A percentile compares a stretch with the other conserved stretches of the same genome.
Evolutionary conservation across 495 filamentous ascomycete species (phyloP).

Genomic region (Terfezia boudieri): DNA sequence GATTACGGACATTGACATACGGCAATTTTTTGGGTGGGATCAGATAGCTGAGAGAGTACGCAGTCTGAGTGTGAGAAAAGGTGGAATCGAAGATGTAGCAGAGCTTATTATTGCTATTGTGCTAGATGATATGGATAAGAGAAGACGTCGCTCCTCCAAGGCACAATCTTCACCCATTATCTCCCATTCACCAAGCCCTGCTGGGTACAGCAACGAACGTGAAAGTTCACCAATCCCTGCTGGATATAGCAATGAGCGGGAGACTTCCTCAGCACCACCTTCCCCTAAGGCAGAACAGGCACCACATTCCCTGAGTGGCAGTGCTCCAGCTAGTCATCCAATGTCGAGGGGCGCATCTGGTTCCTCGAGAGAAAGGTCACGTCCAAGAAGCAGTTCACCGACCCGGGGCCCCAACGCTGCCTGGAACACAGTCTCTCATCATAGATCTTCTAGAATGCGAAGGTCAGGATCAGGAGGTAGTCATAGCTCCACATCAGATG

Average conservation of each 20-base stretch:
- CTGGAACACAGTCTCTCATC: constrained; percentile 37
- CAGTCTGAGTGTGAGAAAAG: constrained; percentile 72
- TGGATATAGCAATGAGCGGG: constrained; percentile 4
- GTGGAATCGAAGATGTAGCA: constrained; percentile 65
- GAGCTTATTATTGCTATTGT: constrained; percentile 84
- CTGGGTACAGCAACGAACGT: constrained; percentile 4
- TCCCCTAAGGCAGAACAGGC: constrained; percentile 11
- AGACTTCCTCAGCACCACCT: constrained; percentile 9
- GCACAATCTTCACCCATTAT: constrained; percentile 47
- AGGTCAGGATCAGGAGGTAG: constrained; percentile 83
- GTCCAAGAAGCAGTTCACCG: constrained; percentile 58
- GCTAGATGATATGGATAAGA: constrained; percentile 82
- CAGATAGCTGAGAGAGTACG: constrained; percentile 72
- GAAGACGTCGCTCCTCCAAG: constrained; percentile 70
- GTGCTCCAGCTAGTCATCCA: constrained; percentile 11
- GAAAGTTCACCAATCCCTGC: constrained; percentile 4
- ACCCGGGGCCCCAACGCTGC: constrained; percentile 42
- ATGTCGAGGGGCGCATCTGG: constrained; percentile 32
- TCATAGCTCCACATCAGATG: constrained; percentile 30
- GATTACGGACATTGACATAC: constrained; percentile 83
- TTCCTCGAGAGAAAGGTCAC: constrained; percentile 22
- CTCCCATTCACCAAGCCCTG: constrained; percentile 10
- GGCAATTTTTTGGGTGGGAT: constrained; percentile 96
- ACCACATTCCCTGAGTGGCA: constrained; percentile 7
- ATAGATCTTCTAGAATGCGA: constrained; percentile 44